Base-by-base conservation (phyloP, 169 alveolate genomes). In the Plasmodium sp. region DNA sequence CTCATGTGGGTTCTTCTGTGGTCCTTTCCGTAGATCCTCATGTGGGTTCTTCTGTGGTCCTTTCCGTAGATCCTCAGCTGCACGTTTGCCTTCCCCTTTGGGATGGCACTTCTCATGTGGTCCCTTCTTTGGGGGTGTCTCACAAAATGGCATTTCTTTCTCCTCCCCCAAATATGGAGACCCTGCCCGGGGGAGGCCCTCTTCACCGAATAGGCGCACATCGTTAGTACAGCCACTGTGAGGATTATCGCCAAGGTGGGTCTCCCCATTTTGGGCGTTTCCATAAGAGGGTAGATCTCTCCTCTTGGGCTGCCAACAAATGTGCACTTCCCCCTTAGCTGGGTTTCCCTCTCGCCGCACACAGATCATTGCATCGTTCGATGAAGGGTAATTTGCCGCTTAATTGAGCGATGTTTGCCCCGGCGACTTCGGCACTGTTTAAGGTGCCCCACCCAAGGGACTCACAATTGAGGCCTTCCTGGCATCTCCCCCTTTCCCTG, bases 21-120 rank as follows among this genome's bases (percentile, higher is more conserved):
- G 74, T 91, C 95, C 18, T 72, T 91, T 22, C 95, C 95, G 51
- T 88, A 88, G n/a, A n/a, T n/a, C n/a, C n/a, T n/a, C n/a, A n/a
- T n/a, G n/a, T n/a, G n/a, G n/a, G n/a, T n/a, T n/a, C n/a, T n/a
- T n/a, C n/a, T n/a, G 27, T 81, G 77, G 74, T 91, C 95, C 18
- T 72, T 91, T 22, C 95, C 95, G 51, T 88, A 88, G n/a, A 43
- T 62, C 51, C 73, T 33, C 10, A 88, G 18, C 79, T 27, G 6
- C 27, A 7, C 9, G 1, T 56, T 90, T 41, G 36, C 74, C 0
- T 72, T 73, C 83, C 51, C 81, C 33, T 48, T 71, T 81, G n/a
- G 41, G 16, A 81, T 81, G 5, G 6, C 48, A 33, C 34, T 18
- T 81, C 39, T 45, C 72, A 71, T 18, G 14, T 80, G 18, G n/a